A percentile compares a stretch with the other conserved stretches of the same genome.
These are phyloP conservation scores for Kodamaea arcana DNA, from an alignment of 1,139 yeast genomes.

Conservation along the genomic window DNA sequence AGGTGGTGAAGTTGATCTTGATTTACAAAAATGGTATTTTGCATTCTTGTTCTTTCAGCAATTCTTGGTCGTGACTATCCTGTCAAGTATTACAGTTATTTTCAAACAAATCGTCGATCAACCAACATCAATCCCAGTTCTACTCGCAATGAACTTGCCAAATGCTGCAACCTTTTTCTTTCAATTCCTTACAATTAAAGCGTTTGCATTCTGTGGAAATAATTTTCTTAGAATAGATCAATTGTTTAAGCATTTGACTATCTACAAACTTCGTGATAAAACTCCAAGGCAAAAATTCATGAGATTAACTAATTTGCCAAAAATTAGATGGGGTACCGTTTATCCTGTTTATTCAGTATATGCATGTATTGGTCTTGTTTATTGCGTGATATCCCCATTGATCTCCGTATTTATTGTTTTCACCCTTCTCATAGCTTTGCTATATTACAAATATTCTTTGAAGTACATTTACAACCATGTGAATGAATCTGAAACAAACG, in stretches of 20 bases:
- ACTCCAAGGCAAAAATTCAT: conserved; percentile 60
- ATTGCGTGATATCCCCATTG: conserved; percentile 74
- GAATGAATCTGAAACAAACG: conserved; percentile 62
- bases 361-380: conserved; percentile 73
- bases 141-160: conserved; percentile 72
- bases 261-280: conserved; percentile 35
- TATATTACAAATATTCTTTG: conserved; percentile 69
- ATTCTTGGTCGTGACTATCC: conserved; percentile 78
- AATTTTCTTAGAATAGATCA: conserved; percentile 55
- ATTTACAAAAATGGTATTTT: conserved; percentile 66
- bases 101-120: conserved; percentile 60
- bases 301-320: conserved; percentile 40
- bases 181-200: conserved; percentile 68
- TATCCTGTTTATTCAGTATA: conserved; percentile 75
- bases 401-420: conserved; percentile 61
- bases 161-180: conserved; percentile 80
- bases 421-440: conserved; percentile 51
- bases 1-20: conserved; percentile 53
- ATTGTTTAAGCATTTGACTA: conserved; percentile 35
- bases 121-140: conserved; percentile 67
- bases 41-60: conserved; percentile 73
- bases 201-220: conserved; percentile 68
- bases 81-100: conserved; percentile 72
- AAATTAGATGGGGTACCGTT: conserved; percentile 69
- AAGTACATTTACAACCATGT: conserved; percentile 48